Evolutionary conservation across 257 asterid species (phyloP).

Genomic region (Nicotiana paniculata): DNA sequence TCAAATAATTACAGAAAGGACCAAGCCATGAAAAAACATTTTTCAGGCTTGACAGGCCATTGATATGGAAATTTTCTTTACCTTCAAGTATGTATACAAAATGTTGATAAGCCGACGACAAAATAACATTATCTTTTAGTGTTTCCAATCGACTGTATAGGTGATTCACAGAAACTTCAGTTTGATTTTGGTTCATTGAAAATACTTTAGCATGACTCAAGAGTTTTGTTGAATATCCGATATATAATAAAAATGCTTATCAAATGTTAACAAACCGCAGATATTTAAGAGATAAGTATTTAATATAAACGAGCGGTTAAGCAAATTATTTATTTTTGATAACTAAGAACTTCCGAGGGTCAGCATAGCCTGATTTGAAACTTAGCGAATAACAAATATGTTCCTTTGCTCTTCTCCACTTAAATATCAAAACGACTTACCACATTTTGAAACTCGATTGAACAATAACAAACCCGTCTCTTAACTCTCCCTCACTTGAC

Average conservation of each 20-base stretch:
- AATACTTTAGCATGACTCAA: neutral
- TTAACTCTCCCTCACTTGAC: too few relatives aligned
- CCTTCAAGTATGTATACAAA: neutral
- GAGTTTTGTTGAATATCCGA: neutral
- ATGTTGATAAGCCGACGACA: neutral
- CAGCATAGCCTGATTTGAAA: too few relatives aligned
- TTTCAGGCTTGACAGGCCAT: slow-evolving; percentile 50
- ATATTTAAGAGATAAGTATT: neutral
- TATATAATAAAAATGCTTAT: neutral
- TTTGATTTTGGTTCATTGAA: neutral
- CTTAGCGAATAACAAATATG: too few relatives aligned
- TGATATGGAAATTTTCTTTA: neutral
- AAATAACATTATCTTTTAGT: neutral
- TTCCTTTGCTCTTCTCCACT: too few relatives aligned
- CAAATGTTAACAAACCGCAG: neutral
- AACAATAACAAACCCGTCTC: too few relatives aligned
- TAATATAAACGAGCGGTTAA: neutral
- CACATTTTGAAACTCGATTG: too few relatives aligned
- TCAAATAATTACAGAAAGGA: slow-evolving; percentile 50
- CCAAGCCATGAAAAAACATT: slow-evolving; percentile 69
- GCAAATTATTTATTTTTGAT: too few relatives aligned
- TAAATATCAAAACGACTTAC: too few relatives aligned
- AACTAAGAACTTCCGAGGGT: too few relatives aligned
- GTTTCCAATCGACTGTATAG: neutral
- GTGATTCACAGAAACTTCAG: neutral